Conservation (phyloP, 2,329 filamentous ascomycete genomes). For the Botrytis porri region DNA sequence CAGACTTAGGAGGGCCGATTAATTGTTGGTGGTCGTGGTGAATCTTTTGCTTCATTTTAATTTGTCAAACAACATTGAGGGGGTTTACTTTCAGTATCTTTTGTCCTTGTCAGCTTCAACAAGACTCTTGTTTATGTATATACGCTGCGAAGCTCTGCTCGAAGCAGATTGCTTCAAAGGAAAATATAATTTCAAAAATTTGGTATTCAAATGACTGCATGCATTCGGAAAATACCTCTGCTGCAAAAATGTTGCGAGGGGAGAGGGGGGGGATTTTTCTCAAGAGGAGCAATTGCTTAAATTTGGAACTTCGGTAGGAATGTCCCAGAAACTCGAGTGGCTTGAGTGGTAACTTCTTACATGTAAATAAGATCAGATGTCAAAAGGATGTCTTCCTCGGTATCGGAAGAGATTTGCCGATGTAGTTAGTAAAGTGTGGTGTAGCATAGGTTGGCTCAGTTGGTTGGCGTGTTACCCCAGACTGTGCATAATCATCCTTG, state of each 20-base stretch:
- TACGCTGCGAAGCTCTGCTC: not conserved
- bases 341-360: not conserved
- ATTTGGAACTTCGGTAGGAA: not conserved
- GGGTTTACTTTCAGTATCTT: not conserved
- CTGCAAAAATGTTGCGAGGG: not conserved
- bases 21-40: not conserved
- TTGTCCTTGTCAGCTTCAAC: not conserved
- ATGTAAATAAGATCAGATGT: slow-evolving; percentile 9
- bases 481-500: slow-evolving; percentile 8
- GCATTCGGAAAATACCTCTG: not conserved
- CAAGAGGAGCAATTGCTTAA: not conserved
- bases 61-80: not conserved
- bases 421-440: not conserved
- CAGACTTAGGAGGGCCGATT: slow-evolving; percentile 10
- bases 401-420: not conserved
- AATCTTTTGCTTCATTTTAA: not conserved
- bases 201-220: slow-evolving; percentile 1
- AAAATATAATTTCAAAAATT: not conserved
- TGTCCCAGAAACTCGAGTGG: not conserved
- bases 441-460: not conserved
- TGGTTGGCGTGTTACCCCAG: slow-evolving; percentile 4
- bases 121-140: not conserved
- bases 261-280: not conserved
- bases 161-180: not conserved
- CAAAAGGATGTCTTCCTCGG: slow-evolving; percentile 12